Evolutionary conservation across 2,329 filamentous ascomycete species (phyloP), one percentile per base, ranked within the genome.

Genomic region (Penicillium rolfsii): DNA sequence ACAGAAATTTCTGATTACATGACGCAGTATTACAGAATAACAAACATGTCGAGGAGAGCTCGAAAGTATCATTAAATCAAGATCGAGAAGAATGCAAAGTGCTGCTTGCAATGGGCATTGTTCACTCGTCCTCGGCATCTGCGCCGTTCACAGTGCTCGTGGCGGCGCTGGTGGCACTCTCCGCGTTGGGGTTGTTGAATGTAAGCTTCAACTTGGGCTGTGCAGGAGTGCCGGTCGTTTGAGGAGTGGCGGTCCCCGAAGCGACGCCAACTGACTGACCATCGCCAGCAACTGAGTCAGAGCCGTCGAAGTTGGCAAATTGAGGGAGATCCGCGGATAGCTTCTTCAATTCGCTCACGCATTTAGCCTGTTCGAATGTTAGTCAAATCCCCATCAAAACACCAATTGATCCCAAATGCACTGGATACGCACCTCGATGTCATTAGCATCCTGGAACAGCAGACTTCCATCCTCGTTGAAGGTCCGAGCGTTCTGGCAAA

Each of bases 401-500:
- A 4, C 2, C 16, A 19, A 33, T 33, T 33, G 30, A 11, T 11
- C 30, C 9, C 5, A 11, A 33, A 11, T 30, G 28, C 8, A 33
- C 8, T 1, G 49, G 55, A 28, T 61, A 80, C 88, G 81, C 81
- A 96, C 93, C 85, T 97, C 91, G 78, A 99, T 97, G 57, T 90
- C 83, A 76, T 93, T 93, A 53, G 94, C 94, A 82, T 99, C 95
- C 71, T 91, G 86, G 80, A 93, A 98, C 57, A 99, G 85, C 70
- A 96, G 82, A 77, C 93, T 97, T 60, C 89, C 91, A 73, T 98
- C 95, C 78, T 99, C 96, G 72, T 99, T 99, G 82, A 96, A 99
- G 2, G 91, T 95, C 75, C 92, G 87, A 67, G 94, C 97, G 77
- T 99, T 99, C 74, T 85, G 87, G 76, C 93, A 95, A 77, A 99